These are phyloP conservation scores for Moesziomyces antarcticus DNA, from an alignment of 1,284 basidiomycete species.

Conservation along the genomic window DNA sequence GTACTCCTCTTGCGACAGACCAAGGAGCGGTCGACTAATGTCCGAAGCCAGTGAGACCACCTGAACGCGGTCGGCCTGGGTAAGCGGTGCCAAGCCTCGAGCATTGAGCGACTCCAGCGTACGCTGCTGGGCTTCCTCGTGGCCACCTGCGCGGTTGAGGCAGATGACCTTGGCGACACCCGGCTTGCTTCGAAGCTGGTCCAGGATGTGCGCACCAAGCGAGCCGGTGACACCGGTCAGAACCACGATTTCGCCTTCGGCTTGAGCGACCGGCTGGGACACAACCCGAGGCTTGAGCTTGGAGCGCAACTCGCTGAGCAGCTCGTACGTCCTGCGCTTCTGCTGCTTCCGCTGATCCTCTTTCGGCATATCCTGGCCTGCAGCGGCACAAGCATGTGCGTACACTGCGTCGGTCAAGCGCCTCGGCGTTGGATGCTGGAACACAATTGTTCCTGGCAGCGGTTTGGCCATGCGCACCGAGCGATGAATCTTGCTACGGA, in stretches of 20 bases:
- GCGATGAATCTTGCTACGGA: slow-evolving; percentile 67
- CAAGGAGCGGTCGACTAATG: slow-evolving; percentile 17
- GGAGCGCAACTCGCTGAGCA: slow-evolving; percentile 16
- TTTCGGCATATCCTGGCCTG: neutral
- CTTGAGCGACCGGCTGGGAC: neutral
- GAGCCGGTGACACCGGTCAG: slow-evolving; percentile 55
- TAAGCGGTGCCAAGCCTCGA: slow-evolving; percentile 12
- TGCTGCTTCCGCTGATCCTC: slow-evolving; percentile 54
- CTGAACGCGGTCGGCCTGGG: neutral
- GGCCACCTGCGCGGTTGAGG: slow-evolving; percentile 30
- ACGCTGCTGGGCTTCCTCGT: slow-evolving; percentile 34
- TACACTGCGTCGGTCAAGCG: slow-evolving; percentile 60
- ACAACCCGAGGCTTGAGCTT: slow-evolving; percentile 16
- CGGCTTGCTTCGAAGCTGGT: slow-evolving; percentile 25
- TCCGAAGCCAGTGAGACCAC: slow-evolving; percentile 28
- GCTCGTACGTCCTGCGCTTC: slow-evolving; percentile 33
- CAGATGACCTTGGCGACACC: slow-evolving; percentile 34
- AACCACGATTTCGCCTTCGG: slow-evolving; percentile 22
- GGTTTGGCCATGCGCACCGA: slow-evolving; percentile 16
- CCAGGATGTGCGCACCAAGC: slow-evolving; percentile 48
- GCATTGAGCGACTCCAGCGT: slow-evolving; percentile 27
- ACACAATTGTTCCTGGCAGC: slow-evolving; percentile 69
- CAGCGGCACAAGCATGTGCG: slow-evolving; percentile 8
- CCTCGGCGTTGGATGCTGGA: slow-evolving; percentile 70
- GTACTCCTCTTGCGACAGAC: slow-evolving; percentile 24